phyloP scores from a whole-genome alignment of 345 rosid genomes.

The Fremontodendron californicum region DNA sequence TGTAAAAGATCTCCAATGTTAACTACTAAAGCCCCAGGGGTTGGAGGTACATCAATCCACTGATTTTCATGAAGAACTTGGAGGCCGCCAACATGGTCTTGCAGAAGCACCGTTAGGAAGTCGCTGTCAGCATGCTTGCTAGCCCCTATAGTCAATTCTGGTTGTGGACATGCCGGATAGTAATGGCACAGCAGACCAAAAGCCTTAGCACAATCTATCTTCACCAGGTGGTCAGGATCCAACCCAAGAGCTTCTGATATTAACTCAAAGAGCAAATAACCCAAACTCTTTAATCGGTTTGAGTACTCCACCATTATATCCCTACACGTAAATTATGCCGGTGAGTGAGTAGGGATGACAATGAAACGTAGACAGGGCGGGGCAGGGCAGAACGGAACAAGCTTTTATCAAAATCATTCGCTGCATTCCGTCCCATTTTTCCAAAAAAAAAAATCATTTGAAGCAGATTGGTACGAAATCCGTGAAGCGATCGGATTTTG shows the following conservation, averaged over 20 bases:
- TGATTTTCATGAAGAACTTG: conserved; percentile 36
- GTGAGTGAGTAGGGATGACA: too few relatives aligned
- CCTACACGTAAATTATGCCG: neutral
- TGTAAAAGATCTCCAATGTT: conserved; percentile 37
- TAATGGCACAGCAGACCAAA: conserved; percentile 31
- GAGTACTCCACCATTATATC: conserved; percentile 35
- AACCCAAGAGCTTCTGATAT: conserved; percentile 41
- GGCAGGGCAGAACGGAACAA: too few relatives aligned
- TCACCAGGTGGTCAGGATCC: conserved; percentile 20
- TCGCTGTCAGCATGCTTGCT: conserved; percentile 27
- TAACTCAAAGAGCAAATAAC: conserved; percentile 27
- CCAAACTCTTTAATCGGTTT: conserved; percentile 29
- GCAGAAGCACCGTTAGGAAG: conserved; percentile 38
- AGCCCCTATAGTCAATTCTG: conserved; percentile 37
- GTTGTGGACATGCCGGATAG: conserved; percentile 43
- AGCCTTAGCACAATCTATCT: conserved; percentile 25
- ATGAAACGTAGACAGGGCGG: too few relatives aligned
- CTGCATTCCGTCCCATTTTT: too few relatives aligned
- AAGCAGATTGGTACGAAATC: too few relatives aligned
- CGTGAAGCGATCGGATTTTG: too few relatives aligned
- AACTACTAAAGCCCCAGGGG: conserved; percentile 25
- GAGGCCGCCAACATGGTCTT: conserved; percentile 48
- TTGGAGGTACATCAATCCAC: conserved; percentile 32
- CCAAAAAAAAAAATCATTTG: too few relatives aligned
- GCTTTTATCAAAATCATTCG: too few relatives aligned